These are phyloP conservation scores for Salix purpurea DNA, from an alignment of 345 rosid species.

Conservation along the genomic window DNA sequence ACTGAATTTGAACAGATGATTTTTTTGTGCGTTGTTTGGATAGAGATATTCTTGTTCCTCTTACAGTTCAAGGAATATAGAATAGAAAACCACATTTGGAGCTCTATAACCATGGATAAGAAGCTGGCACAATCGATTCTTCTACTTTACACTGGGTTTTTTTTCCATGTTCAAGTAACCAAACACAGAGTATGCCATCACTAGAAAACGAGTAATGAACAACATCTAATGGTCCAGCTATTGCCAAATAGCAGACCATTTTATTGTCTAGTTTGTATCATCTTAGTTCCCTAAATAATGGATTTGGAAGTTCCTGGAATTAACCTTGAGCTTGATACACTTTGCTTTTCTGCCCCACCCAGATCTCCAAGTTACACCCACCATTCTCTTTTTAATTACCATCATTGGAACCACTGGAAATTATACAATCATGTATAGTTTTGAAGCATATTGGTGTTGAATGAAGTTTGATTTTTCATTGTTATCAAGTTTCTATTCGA, in stretches of 20 bases:
- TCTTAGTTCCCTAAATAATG: background rate
- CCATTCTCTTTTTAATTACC: background rate
- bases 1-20: background rate
- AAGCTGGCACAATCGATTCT: background rate
- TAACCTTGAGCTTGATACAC: background rate
- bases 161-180: background rate
- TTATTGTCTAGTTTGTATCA: background rate
- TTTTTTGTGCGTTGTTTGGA: background rate
- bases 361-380: background rate
- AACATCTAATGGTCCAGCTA: background rate
- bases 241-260: background rate
- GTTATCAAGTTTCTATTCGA: background rate
- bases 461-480: background rate
- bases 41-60: background rate
- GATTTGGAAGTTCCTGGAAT: background rate
- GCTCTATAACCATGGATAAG: background rate
- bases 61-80: background rate
- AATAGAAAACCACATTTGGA: background rate
- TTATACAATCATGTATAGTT: background rate
- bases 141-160: background rate
- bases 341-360: background rate
- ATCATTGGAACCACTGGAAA: background rate
- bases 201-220: background rate
- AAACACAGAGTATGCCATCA: background rate
- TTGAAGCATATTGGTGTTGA: background rate